These are phyloP conservation scores for Candida maltosa DNA, from an alignment of 805 yeast genomes.

Conservation along the genomic window DNA sequence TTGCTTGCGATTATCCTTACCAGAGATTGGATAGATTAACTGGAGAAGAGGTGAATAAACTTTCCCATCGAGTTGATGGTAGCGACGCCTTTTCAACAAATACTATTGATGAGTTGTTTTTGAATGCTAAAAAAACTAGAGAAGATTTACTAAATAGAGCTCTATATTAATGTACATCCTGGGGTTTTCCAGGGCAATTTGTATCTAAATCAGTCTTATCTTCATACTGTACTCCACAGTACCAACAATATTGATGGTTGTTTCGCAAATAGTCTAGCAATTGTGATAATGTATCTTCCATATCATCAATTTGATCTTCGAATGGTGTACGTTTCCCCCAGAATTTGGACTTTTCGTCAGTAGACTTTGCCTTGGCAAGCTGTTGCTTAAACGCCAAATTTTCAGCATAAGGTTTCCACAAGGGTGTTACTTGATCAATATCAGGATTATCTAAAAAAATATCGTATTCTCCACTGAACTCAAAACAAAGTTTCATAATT, in stretches of 20 bases:
- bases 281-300: slow-evolving; percentile 24
- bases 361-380: slow-evolving; percentile 4
- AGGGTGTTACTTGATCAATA: slow-evolving; percentile 23
- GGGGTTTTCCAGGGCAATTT: slow-evolving; percentile 49
- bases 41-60: slow-evolving; percentile 8
- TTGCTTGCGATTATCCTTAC: slow-evolving; percentile 11
- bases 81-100: slow-evolving; percentile 14
- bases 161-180: slow-evolving; percentile 36
- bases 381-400: slow-evolving; percentile 2
- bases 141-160: slow-evolving; percentile 9
- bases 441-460: slow-evolving; percentile 19
- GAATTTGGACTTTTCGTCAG: slow-evolving; percentile 5
- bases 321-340: neutral
- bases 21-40: slow-evolving; percentile 18
- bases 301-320: slow-evolving; percentile 3
- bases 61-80: slow-evolving; percentile 10
- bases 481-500: slow-evolving; percentile 42
- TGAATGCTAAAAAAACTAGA: slow-evolving; percentile 11
- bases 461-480: slow-evolving; percentile 36
- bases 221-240: slow-evolving; percentile 43
- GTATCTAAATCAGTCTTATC: slow-evolving; percentile 33
- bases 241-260: slow-evolving; percentile 44
- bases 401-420: slow-evolving; percentile 39
- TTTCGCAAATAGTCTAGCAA: slow-evolving; percentile 38
- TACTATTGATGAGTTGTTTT: slow-evolving; percentile 15